A percentile compares a stretch with the other conserved stretches of the same genome.
Evolutionary conservation across 2,329 filamentous ascomycete species (phyloP).

Genomic region (Xylariaceae sp.): DNA sequence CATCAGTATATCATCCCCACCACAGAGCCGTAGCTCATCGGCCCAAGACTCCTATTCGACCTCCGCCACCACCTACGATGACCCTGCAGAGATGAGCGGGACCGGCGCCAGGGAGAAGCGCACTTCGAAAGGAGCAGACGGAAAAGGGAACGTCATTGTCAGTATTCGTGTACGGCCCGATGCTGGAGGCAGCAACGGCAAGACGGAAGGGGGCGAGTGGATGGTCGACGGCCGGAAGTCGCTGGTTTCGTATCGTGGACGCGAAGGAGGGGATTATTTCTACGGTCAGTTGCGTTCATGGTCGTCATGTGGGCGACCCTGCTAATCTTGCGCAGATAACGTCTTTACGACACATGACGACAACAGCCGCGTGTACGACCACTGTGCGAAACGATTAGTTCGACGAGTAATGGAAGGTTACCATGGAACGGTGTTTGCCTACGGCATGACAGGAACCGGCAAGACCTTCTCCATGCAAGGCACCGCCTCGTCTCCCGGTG

Average conservation of each 20-base stretch:
- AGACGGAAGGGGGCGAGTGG: slow-evolving; percentile 79
- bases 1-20: slow-evolving; percentile 72
- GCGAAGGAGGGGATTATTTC: slow-evolving; percentile 85
- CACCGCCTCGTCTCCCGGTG: slow-evolving; percentile 88
- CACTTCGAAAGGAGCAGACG: slow-evolving; percentile 53
- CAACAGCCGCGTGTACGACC: slow-evolving; percentile 91
- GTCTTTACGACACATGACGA: slow-evolving; percentile 93
- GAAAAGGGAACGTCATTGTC: slow-evolving; percentile 91
- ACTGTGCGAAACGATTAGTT: slow-evolving; percentile 87
- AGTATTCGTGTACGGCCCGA: slow-evolving; percentile 92
- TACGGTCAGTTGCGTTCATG: slow-evolving; percentile 61
- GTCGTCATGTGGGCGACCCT: not conserved
- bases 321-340: slow-evolving; percentile 60
- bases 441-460: slow-evolving; percentile 97
- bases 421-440: slow-evolving; percentile 95
- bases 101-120: slow-evolving; percentile 40
- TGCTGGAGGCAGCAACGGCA: slow-evolving; percentile 52
- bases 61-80: slow-evolving; percentile 83
- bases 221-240: slow-evolving; percentile 80
- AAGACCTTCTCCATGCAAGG: slow-evolving; percentile 99
- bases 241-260: slow-evolving; percentile 76
- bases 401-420: slow-evolving; percentile 98
- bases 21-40: slow-evolving; percentile 86
- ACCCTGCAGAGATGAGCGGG: slow-evolving; percentile 53
- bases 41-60: slow-evolving; percentile 90